Evolutionary conservation across 352 stramenopile species (phyloP), one percentile per base, ranked within the genome.

Genomic region (Pythium apleroticum): DNA sequence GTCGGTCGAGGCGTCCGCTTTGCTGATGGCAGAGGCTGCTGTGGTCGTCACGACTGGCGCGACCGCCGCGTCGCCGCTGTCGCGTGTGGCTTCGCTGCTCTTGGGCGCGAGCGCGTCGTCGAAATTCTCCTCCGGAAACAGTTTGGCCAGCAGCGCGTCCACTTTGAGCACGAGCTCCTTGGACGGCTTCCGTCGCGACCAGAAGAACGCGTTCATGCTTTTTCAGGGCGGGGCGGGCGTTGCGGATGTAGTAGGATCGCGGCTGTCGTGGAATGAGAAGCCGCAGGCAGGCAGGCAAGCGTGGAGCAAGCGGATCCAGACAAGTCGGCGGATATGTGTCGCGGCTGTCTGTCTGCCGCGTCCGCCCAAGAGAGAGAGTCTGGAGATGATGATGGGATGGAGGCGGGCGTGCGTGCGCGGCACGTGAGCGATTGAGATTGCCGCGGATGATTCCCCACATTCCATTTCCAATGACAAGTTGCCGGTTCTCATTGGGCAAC

Each of bases 121-220:
- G 20, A 90, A 71, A 53, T 78, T 80, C 54, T 89, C 80, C 7
- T 89, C 77, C 11, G 81, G 80, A 49, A 89, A 76, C 27, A 90
- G 65, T 57, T 87, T 73, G 20, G 63, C 60, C 35, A 93, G 66
- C 30, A 89, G 69, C 52, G 76, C 75, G 60, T 93, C 84, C 28
- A 90, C 80, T 7, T 78, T 81, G 59, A 80, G 81, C 65, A 93
- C 82, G 60, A 93, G 75, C 63, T 93, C 84, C 52, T 82, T 83
- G 15, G 80, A 88, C 37, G 84, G 80, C 68, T 90, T 90, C 15
- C 82, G 65, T 14, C 81, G 77, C 11, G 81, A 76, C 81, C 84
- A 93, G 65, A 93, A 91, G 71, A 93, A 93, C 9, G 84, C 84
- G 72, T 92, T 92, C 77, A 93, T 80, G 3, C 3, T 17, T 14